Evolutionary conservation across 176 grass and related monocot species (phyloP).

Genomic region (sorghum (Sorghum bicolor)): DNA sequence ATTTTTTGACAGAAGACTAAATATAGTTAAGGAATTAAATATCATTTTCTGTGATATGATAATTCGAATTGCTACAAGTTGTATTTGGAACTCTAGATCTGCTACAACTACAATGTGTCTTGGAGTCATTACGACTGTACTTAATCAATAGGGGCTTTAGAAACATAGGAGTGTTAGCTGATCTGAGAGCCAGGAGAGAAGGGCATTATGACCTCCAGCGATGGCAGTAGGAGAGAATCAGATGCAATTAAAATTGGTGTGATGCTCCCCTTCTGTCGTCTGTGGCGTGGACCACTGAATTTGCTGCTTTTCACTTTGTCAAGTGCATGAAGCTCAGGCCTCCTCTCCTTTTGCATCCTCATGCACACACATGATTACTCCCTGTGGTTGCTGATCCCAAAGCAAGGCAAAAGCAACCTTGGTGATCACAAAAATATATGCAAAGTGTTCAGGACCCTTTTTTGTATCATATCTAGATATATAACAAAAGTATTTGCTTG

Average conservation of each 20-base stretch:
- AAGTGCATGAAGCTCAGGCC: conserved; percentile 27
- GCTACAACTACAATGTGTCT: not conserved
- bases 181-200: not conserved
- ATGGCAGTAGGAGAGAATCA: not conserved
- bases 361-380: conserved; percentile 38
- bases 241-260: not conserved
- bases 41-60: not conserved
- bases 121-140: not conserved
- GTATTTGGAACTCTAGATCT: not conserved
- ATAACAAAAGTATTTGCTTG: not conserved
- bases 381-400: conserved; percentile 32
- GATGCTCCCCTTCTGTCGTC: not conserved
- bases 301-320: conserved; percentile 26
- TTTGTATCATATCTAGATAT: too few relatives aligned
- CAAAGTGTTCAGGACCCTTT: not conserved
- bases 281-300: conserved; percentile 15
- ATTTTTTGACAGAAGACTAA: too few relatives aligned
- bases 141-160: not conserved
- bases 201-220: not conserved
- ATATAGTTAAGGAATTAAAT: not conserved
- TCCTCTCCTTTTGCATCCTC: conserved; percentile 16
- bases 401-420: conserved; percentile 27
- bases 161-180: not conserved
- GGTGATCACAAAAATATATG: not conserved
- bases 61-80: not conserved